phyloP scores from a whole-genome alignment of 306 rosid species.

The Cucurbita pepo region DNA sequence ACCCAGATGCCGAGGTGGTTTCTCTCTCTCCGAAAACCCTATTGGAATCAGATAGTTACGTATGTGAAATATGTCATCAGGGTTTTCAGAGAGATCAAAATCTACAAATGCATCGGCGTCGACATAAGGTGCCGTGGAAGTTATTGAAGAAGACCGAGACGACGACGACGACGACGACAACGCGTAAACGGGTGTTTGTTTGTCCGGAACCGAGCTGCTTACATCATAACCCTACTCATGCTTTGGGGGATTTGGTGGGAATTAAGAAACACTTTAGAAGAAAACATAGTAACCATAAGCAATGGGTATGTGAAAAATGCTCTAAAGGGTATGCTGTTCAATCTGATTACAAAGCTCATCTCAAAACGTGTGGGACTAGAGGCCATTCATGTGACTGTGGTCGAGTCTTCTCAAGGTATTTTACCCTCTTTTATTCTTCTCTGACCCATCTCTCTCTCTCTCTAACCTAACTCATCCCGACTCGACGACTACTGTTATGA shows the following conservation, averaged over 20 bases:
- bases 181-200: conserved; percentile 72
- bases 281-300: conserved; percentile 85
- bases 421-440: neutral
- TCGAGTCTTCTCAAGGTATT: conserved; percentile 63
- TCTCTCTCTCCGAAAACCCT: conserved; percentile 88
- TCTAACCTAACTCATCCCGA: too few relatives aligned
- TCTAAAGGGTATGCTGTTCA: conserved; percentile 88
- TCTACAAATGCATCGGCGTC: conserved; percentile 89
- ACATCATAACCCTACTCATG: conserved; percentile 94
- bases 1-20: conserved; percentile 98
- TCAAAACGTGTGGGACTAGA: conserved; percentile 89
- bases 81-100: conserved; percentile 99
- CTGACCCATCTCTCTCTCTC: too few relatives aligned
- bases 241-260: conserved; percentile 91
- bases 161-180: conserved; percentile 37
- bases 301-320: conserved; percentile 86
- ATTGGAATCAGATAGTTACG: conserved; percentile 91
- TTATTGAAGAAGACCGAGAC: conserved; percentile 60
- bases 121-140: conserved; percentile 98
- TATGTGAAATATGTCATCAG: conserved; percentile 98
- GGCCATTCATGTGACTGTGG: conserved; percentile 97
- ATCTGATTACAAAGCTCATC: conserved; percentile 91
- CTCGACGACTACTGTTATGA: too few relatives aligned
- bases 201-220: conserved; percentile 87
- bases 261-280: conserved; percentile 86